Evolutionary conservation across 2,329 filamentous ascomycete genomes (phyloP).

Genomic region (Microascus cirrosus): DNA sequence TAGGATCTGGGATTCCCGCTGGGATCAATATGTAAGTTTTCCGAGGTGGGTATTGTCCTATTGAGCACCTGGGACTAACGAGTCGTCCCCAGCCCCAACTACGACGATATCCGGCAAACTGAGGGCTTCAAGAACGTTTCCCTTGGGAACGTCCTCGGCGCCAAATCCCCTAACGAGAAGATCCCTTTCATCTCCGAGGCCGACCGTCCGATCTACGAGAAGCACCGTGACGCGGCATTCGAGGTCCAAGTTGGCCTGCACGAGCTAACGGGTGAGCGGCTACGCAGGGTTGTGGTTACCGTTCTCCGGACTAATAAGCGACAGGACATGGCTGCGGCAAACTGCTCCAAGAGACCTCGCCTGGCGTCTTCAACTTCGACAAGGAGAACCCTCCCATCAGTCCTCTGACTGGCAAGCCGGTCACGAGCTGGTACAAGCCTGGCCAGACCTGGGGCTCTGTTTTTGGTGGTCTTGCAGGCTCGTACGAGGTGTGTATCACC

Average conservation of each 20-base stretch:
- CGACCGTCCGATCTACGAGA: conserved; percentile 68
- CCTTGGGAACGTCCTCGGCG: conserved; percentile 82
- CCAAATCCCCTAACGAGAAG: conserved; percentile 84
- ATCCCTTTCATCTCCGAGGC: conserved; percentile 78
- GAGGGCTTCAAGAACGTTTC: conserved; percentile 91
- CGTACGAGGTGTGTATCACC: conserved; percentile 49
- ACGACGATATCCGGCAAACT: conserved; percentile 68
- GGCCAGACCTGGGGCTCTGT: conserved; percentile 92
- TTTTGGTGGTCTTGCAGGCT: conserved; percentile 77
- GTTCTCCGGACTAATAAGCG: not conserved
- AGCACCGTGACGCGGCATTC: conserved; percentile 78
- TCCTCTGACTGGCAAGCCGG: conserved; percentile 62
- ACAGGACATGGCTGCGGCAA: conserved; percentile 83
- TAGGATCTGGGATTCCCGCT: conserved; percentile 52
- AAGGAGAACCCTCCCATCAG: conserved; percentile 68
- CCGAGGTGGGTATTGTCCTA: not conserved
- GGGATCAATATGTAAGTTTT: conserved; percentile 48
- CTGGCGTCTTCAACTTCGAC: conserved; percentile 83
- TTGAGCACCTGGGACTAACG: not conserved
- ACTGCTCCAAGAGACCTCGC: conserved; percentile 76
- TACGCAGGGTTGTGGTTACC: not conserved
- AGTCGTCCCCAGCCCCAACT: conserved; percentile 37
- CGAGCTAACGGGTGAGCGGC: conserved; percentile 51
- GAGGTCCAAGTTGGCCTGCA: conserved; percentile 95
- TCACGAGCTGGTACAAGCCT: conserved; percentile 85